A percentile compares a stretch with the other conserved stretches of the same genome.
Evolutionary conservation across 768 basidiomycete species (phyloP).

Genomic region (Coprinellus micaceus): DNA sequence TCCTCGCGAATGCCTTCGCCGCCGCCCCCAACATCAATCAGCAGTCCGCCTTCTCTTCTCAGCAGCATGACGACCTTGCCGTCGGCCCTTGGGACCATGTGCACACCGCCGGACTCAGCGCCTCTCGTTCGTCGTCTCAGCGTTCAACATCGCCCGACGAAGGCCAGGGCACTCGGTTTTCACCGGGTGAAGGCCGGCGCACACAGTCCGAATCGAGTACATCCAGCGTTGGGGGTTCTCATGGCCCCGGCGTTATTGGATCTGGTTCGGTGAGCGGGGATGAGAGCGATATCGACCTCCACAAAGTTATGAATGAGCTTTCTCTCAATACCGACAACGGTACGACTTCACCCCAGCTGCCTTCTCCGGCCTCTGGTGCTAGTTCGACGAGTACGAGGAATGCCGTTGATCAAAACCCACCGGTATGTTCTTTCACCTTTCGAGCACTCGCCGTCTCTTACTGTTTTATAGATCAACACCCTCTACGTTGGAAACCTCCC

Average conservation of each 20-base stretch:
- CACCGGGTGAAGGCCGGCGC: slow-evolving; percentile 3
- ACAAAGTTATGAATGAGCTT: slow-evolving; percentile 43
- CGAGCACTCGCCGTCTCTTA: neutral
- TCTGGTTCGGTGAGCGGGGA: slow-evolving; percentile 17
- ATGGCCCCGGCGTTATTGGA: slow-evolving; percentile 18
- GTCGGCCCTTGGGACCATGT: slow-evolving; percentile 45
- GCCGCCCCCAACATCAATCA: slow-evolving; percentile 4
- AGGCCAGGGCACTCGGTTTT: slow-evolving; percentile 1
- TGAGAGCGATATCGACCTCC: slow-evolving; percentile 25
- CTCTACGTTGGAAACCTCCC: slow-evolving; percentile 99
- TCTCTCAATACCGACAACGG: slow-evolving; percentile 53
- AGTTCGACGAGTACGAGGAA: slow-evolving; percentile 45
- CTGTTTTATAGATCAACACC: slow-evolving; percentile 73
- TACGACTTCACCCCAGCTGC: slow-evolving; percentile 68
- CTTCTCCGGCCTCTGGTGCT: slow-evolving; percentile 68
- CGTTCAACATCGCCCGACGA: slow-evolving; percentile 31
- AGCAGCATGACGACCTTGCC: slow-evolving; percentile 24
- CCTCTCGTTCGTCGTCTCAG: slow-evolving; percentile 25
- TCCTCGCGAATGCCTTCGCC: slow-evolving; percentile 15
- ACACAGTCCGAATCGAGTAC: slow-evolving; percentile 27
- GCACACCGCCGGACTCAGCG: slow-evolving; percentile 13
- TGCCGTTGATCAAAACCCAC: slow-evolving; percentile 87
- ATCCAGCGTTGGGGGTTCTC: slow-evolving; percentile 26
- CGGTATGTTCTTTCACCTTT: slow-evolving; percentile 44
- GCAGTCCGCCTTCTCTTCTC: neutral